phyloP scores from a whole-genome alignment of 176 grass and related monocot species.

The Musa itinerans region DNA sequence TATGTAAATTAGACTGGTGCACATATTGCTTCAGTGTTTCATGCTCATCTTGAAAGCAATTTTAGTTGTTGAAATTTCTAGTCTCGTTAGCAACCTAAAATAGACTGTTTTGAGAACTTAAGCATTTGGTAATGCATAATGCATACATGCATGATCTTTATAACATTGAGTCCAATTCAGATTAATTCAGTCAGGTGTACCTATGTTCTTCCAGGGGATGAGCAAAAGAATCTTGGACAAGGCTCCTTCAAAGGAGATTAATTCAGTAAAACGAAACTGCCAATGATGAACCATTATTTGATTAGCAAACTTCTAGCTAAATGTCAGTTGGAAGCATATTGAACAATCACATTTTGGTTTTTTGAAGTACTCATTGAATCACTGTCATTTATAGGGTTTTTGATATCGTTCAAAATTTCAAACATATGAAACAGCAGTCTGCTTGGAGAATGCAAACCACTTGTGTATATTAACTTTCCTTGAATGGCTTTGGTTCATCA shows the following conservation, averaged over 20 bases:
- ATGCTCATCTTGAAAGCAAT: background rate
- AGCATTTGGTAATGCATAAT: background rate
- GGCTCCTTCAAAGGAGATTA: too few relatives aligned
- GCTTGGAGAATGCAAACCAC: background rate
- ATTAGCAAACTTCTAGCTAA: background rate
- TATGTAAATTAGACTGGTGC: background rate
- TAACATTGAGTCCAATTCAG: background rate
- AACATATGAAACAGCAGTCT: background rate
- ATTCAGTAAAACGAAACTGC: too few relatives aligned
- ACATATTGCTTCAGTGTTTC: too few relatives aligned
- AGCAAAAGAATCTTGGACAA: too few relatives aligned
- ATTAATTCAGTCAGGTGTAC: background rate
- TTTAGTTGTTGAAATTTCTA: conserved; percentile 9
- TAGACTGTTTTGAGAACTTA: background rate
- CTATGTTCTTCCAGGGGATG: too few relatives aligned
- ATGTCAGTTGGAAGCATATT: conserved; percentile 3
- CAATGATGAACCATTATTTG: background rate
- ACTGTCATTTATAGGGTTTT: background rate
- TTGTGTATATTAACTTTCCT: background rate
- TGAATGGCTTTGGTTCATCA: background rate
- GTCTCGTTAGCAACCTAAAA: background rate
- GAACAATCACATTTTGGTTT: background rate
- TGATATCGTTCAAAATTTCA: background rate
- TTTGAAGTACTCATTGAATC: too few relatives aligned
- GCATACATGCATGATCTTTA: background rate